Evolutionary conservation across 2,329 filamentous ascomycete species (phyloP), one percentile per base, ranked within the genome.

Genomic region (Calycina herbarum): DNA sequence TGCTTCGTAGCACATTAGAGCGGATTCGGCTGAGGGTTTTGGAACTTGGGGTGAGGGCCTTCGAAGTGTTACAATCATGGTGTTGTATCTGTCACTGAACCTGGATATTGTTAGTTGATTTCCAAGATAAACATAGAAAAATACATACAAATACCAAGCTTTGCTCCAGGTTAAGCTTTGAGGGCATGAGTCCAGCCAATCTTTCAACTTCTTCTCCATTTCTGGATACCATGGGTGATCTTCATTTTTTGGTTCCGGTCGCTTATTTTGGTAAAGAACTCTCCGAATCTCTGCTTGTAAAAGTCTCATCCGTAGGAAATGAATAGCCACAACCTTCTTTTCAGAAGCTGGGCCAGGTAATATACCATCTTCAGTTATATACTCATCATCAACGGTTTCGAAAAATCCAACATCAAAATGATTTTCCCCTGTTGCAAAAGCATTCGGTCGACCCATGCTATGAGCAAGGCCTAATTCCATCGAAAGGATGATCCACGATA

Each of bases 31-130:
- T 0, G 93, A 94, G 0, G 95, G 95, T 67, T 91, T 89, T 0
- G 94, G 92, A 2, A 98, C 88, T 76, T 98, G 95, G 0, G 95
- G 95, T 1, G 93, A 97, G 0, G 95, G 95, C 2, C 95, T 86
- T 76, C 93, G 95, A 70, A 98, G 84, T 71, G 94, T 91, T 57
- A 97, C 87, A 27, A 96, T 82, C 87, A 97, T 94, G 58, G 92
- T 92, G 75, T 97, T 93, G 77, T 91, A 93, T 69, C 91, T 85
- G 17, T 84, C 82, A 11, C 80, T 81, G 71, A 89, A 89, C 86
- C 87, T 89, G 59, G 17, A 35, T 59, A n/a, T 2, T 42, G 24
- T 73, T 61, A 74, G 70, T 67, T 67, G 31, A 58, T 57, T 17
- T 57, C 33, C n/a, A 42, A 54, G 24, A 33, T 63, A 20, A 20